Base-by-base conservation (phyloP, 768 basidiomycete species). In the Tulasnella sp. region DNA sequence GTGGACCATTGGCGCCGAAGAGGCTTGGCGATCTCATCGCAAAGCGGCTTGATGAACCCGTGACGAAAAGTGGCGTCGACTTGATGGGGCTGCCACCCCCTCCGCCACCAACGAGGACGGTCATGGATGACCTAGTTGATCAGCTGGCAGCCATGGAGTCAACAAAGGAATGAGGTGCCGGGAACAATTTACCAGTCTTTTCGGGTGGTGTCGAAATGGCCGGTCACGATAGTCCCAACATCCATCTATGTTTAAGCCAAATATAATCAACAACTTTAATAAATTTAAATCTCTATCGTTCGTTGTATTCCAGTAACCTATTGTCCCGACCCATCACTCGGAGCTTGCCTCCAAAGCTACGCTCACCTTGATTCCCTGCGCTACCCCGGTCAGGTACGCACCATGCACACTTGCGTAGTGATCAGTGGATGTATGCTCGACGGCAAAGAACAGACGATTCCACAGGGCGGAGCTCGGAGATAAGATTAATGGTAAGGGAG, bases 41-140 rank as follows among this genome's bases (percentile, higher is more conserved):
- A 38, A 21, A 34, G 83, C 82, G 74, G 85, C 84, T 80, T 81
- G 34, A 83, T 83, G 8, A 46, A 83, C 24, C 34, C 72, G 79
- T 78, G 21, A 21, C 58, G 1, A 36, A 76, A 71, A 46, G 83
- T 4, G 84, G 82, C 34, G 84, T 82, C 58, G 83, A 84, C 68
- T 84, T 85, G 24, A 77, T 83, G 12, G 80, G 83, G 3, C 81
- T 83, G 34, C 62, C 84, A 16, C 83, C 83, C 27, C 81, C 74
- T 73, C 75, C 78, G 27, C 75, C 27, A 21, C 79, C 56, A 24
- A 38, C 40, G 62, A 72, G 52, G 56, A 71, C 34, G 48, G 92
- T 92, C 21, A 94, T 96, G 93, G 92, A 94, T 74, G 91, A 93
- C 81, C 85, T 96, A 38, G 93, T 95, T 24, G 90, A 93, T 82